These are phyloP conservation scores for Termitomyces sp. DNA, from an alignment of 768 basidiomycete genomes.

Conservation along the genomic window DNA sequence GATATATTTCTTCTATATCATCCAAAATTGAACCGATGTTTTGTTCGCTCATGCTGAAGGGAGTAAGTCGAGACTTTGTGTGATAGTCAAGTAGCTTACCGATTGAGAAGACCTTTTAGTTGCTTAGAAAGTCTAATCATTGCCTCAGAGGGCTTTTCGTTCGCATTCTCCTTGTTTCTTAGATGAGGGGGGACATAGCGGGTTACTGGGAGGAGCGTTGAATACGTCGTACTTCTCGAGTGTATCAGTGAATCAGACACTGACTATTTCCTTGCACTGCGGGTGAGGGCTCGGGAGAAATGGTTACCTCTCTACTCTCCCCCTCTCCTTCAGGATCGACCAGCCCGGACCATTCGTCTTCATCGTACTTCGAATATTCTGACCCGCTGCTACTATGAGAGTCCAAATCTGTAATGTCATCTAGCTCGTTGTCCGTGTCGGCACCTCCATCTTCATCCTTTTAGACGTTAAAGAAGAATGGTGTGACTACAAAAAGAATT, in stretches of 20 bases:
- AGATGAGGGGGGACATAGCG: conserved; percentile 84
- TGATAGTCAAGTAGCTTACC: conserved; percentile 34
- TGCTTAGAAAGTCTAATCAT: conserved; percentile 61
- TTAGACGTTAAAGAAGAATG: conserved; percentile 3
- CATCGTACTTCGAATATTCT: conserved; percentile 13
- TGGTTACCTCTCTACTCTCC: conserved; percentile 21
- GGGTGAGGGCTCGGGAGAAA: background rate
- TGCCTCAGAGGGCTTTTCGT: conserved; percentile 29
- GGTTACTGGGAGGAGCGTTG: conserved; percentile 15
- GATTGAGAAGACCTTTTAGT: conserved; percentile 84
- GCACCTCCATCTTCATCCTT: background rate
- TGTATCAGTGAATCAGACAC: background rate
- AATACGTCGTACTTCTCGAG: background rate
- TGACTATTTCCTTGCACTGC: conserved; percentile 1
- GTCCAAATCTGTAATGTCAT: background rate
- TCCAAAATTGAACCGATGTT: conserved; percentile 75
- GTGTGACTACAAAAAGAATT: background rate
- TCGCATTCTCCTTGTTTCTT: conserved; percentile 31
- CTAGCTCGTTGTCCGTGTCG: background rate
- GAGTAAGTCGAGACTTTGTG: background rate
- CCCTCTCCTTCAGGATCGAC: background rate
- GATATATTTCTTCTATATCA: conserved; percentile 71
- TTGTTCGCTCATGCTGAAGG: conserved; percentile 80
- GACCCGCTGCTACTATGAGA: background rate
- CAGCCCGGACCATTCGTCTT: background rate